Evolutionary conservation across 192 early-diverging fungal genomes (phyloP).

Genomic region (Allomyces macrogynus): DNA sequence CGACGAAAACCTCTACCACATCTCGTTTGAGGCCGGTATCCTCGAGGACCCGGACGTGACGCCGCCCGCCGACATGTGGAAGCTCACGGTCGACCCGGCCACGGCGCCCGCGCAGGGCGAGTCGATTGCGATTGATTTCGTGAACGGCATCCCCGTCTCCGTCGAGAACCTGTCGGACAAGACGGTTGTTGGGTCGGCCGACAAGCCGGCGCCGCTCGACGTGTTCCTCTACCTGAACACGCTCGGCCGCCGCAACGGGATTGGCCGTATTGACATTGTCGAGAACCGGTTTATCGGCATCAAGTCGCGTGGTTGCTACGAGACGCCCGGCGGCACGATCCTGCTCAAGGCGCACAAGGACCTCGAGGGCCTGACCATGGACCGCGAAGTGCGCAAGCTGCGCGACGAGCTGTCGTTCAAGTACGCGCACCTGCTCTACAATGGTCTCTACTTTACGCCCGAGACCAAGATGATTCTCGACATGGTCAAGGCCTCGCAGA

Average conservation of each 20-base stretch:
- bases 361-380: slow-evolving; percentile 82
- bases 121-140: slow-evolving; percentile 77
- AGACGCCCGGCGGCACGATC: slow-evolving; percentile 94
- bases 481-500: slow-evolving; percentile 62
- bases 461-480: slow-evolving; percentile 79
- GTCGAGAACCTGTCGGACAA: slow-evolving; percentile 64
- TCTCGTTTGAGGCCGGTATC: slow-evolving; percentile 95
- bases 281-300: slow-evolving; percentile 98
- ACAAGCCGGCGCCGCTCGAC: slow-evolving; percentile 42
- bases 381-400: slow-evolving; percentile 83
- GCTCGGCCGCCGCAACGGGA: slow-evolving; percentile 85
- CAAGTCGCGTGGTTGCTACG: slow-evolving; percentile 98
- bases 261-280: slow-evolving; percentile 97
- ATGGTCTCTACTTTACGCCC: slow-evolving; percentile 91
- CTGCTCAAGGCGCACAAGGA: slow-evolving; percentile 88
- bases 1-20: slow-evolving; percentile 98
- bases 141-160: slow-evolving; percentile 68
- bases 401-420: slow-evolving; percentile 78
- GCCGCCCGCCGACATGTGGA: slow-evolving; percentile 99
- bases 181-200: slow-evolving; percentile 31
- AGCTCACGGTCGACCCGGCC: slow-evolving; percentile 90
- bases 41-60: slow-evolving; percentile 89
- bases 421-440: slow-evolving; percentile 63
- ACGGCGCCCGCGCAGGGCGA: slow-evolving; percentile 91
- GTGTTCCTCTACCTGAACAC: slow-evolving; percentile 94